Base-by-base conservation (phyloP, 257 asterid genomes). In the Scutellaria minor region DNA sequence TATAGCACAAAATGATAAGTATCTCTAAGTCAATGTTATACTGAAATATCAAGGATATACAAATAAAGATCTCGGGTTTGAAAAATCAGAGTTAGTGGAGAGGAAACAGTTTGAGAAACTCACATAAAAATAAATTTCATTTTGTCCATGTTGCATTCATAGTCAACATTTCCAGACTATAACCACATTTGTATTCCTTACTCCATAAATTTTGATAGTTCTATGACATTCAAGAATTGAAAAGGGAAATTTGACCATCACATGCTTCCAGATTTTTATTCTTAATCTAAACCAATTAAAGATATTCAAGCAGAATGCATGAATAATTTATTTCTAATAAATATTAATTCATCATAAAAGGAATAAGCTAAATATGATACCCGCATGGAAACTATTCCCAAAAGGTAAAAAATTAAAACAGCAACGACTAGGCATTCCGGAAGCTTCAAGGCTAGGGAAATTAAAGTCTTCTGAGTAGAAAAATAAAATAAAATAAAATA, bases 181-280 rank as follows among this genome's bases (percentile, higher is more conserved):
- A 61, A 35, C 66, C 72, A 52, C 60, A 48, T 66, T 5, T 22
- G 37, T 14, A 62, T 51, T 31, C 45, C 67, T 67, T 48, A 41
- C 50, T 37, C 61, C 42, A 63, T 14, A 13, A 68, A 22, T 3
- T 31, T 46, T 73, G 44, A 42, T 45, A 41, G 52, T 46, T 48
- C 54, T 50, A 45, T 50, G 35, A n/a, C 9, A 46, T 18, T 69
- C 51, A 62, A 24, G 13, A 22, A 5, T 52, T 60, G 54, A 37
- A n/a, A 59, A 59, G 41, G 47, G 50, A 44, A 48, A 58, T 18
- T 4, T 47, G 13, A 24, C 37, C 53, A 61, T 66, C 53, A 47
- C 76, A 72, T 62, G 72, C 59, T 75, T 20, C 72, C 68, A 50
- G 48, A 47, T 64, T 68, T 52, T 39, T 63, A 68, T 54, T 68